phyloP scores from a whole-genome alignment of 2,329 filamentous ascomycete species.

The Aspergillus spinulosporus region DNA sequence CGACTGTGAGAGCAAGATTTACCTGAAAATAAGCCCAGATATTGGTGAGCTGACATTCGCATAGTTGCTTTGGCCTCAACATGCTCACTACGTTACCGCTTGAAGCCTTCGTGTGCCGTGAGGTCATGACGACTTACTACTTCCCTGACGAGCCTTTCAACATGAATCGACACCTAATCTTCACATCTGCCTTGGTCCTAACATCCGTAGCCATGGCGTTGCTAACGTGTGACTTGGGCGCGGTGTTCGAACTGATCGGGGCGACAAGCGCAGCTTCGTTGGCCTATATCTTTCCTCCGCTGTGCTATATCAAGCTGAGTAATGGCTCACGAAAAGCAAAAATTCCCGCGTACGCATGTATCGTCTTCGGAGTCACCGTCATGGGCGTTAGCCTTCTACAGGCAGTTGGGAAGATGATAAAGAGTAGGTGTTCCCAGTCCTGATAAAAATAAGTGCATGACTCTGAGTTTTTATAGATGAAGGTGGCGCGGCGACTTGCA shows the following conservation, averaged over 20 bases:
- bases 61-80: slow-evolving; percentile 86
- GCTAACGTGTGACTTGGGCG: slow-evolving; percentile 87
- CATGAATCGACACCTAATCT: slow-evolving; percentile 78
- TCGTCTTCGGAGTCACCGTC: slow-evolving; percentile 75
- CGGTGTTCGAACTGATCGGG: slow-evolving; percentile 93
- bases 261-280: slow-evolving; percentile 91
- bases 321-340: slow-evolving; percentile 74
- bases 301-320: slow-evolving; percentile 93
- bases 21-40: neutral
- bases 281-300: slow-evolving; percentile 89
- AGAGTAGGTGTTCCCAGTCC: slow-evolving; percentile 33
- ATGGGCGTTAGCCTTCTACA: slow-evolving; percentile 79
- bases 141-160: slow-evolving; percentile 73
- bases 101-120: slow-evolving; percentile 95
- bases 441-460: slow-evolving; percentile 15
- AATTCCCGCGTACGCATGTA: slow-evolving; percentile 68
- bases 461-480: slow-evolving; percentile 29
- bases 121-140: slow-evolving; percentile 90
- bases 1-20: slow-evolving; percentile 58
- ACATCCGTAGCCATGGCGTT: slow-evolving; percentile 75
- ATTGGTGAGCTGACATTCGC: slow-evolving; percentile 22
- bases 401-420: slow-evolving; percentile 67
- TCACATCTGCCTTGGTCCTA: slow-evolving; percentile 78
- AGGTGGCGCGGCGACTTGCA: slow-evolving; percentile 35
- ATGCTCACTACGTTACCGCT: slow-evolving; percentile 97